Evolutionary conservation across 352 stramenopile genomes (phyloP).

Genomic region (Phytophthora sansomeana): DNA sequence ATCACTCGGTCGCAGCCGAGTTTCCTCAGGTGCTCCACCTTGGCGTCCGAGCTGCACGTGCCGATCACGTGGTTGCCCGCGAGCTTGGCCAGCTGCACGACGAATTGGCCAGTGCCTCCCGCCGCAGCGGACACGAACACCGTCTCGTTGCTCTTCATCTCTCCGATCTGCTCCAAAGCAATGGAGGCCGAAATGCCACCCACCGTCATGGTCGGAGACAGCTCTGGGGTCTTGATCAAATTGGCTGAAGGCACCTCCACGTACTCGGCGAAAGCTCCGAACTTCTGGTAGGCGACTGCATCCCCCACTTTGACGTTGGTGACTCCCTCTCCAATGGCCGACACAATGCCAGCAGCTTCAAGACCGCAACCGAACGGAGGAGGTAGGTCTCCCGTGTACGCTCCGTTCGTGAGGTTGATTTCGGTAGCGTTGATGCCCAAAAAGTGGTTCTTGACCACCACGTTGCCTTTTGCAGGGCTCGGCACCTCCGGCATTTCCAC

Average conservation of each 20-base stretch:
- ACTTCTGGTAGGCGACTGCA: slow-evolving; percentile 49
- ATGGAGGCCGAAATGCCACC: slow-evolving; percentile 31
- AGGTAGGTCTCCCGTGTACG: slow-evolving; percentile 36
- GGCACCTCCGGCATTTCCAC: slow-evolving; percentile 37
- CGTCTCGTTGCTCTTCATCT: slow-evolving; percentile 34
- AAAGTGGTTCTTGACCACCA: slow-evolving; percentile 42
- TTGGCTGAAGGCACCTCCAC: slow-evolving; percentile 24
- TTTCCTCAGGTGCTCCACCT: slow-evolving; percentile 28
- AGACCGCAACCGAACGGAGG: slow-evolving; percentile 64
- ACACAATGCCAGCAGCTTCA: slow-evolving; percentile 51
- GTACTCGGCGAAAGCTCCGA: slow-evolving; percentile 33
- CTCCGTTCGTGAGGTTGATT: slow-evolving; percentile 54
- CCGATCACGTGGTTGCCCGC: slow-evolving; percentile 39
- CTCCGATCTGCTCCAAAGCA: slow-evolving; percentile 32
- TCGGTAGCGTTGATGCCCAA: slow-evolving; percentile 63
- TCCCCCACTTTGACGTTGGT: slow-evolving; percentile 51
- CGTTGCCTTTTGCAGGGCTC: slow-evolving; percentile 13
- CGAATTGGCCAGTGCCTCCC: no score
- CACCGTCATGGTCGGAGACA: slow-evolving; percentile 36
- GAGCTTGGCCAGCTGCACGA: slow-evolving; percentile 35
- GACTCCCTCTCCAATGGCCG: slow-evolving; percentile 44
- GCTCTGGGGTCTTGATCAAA: slow-evolving; percentile 30
- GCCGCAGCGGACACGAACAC: no score
- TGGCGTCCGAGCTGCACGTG: slow-evolving; percentile 36
- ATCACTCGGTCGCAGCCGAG: slow-evolving; percentile 36